Conservation (phyloP, 208 protist species). For the Acanthamoeba royreba region DNA sequence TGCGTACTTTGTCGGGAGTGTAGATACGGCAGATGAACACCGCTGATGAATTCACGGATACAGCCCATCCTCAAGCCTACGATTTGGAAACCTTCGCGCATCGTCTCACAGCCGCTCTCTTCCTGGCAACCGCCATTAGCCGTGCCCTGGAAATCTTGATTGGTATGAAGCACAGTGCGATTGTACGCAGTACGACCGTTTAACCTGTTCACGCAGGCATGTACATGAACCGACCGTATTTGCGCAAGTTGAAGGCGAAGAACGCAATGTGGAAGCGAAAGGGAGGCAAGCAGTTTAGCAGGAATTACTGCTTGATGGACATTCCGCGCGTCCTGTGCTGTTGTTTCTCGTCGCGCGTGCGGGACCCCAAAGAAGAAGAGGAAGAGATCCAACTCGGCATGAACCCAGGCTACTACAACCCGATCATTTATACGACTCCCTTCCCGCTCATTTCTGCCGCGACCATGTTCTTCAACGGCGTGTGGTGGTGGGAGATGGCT, state of each 20-base stretch:
- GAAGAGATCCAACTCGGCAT: slow-evolving; percentile 23
- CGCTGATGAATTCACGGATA: not conserved
- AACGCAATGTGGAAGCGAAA: not conserved
- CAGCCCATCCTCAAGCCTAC: slow-evolving; percentile 4
- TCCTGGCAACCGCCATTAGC: not conserved
- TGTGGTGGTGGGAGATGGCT: slow-evolving; percentile 41
- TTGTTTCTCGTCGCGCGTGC: not conserved
- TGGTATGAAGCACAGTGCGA: not conserved
- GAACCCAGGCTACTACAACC: slow-evolving; percentile 33
- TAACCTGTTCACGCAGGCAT: not conserved
- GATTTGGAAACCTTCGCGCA: not conserved
- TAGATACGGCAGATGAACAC: not conserved
- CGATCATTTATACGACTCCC: not conserved
- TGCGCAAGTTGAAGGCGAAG: not conserved
- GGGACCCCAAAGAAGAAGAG: slow-evolving; percentile 2
- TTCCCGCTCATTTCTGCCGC: not conserved
- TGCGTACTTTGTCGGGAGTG: not conserved
- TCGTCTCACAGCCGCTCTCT: not conserved
- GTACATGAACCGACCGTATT: not conserved
- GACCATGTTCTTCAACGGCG: slow-evolving; percentile 24
- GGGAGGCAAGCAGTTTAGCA: slow-evolving; percentile 11
- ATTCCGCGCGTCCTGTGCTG: not conserved
- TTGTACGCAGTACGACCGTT: not conserved
- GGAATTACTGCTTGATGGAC: slow-evolving; percentile 29
- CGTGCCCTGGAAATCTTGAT: not conserved